Evolutionary conservation across 768 basidiomycete genomes (phyloP).

Genomic region (Tylopilus balloui): DNA sequence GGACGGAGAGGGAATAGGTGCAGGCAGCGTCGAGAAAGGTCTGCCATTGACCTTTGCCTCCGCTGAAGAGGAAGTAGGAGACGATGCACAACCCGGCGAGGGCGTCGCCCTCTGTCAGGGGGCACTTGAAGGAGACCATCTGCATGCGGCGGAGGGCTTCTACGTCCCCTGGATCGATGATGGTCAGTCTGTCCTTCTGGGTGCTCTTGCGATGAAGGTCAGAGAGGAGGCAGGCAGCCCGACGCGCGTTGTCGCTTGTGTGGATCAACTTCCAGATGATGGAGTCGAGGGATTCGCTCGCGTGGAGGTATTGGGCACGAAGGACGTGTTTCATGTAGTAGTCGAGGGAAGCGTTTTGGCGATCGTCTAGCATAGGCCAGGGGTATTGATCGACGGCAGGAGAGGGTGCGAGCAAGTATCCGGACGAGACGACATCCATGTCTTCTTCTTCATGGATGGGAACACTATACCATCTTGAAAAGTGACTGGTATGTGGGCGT

Average conservation of each 20-base stretch:
- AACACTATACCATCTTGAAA: slow-evolving; percentile 21
- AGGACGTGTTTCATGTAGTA: slow-evolving; percentile 63
- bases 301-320: slow-evolving; percentile 65
- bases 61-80: slow-evolving; percentile 73
- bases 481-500: slow-evolving; percentile 28
- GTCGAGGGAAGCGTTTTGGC: slow-evolving; percentile 20
- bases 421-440: slow-evolving; percentile 21
- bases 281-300: slow-evolving; percentile 41
- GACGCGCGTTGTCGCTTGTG: slow-evolving; percentile 42
- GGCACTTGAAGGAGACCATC: slow-evolving; percentile 16
- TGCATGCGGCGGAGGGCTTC: slow-evolving; percentile 26
- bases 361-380: slow-evolving; percentile 11
- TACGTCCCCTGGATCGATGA: slow-evolving; percentile 23
- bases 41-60: slow-evolving; percentile 67
- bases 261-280: slow-evolving; percentile 52
- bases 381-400: slow-evolving; percentile 10
- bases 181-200: slow-evolving; percentile 21
- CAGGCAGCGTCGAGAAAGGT: slow-evolving; percentile 61
- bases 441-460: slow-evolving; percentile 15
- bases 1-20: slow-evolving; percentile 47
- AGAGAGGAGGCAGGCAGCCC: slow-evolving; percentile 61
- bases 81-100: slow-evolving; percentile 75
- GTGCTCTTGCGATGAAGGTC: slow-evolving; percentile 45
- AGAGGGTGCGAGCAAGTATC: slow-evolving; percentile 7
- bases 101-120: slow-evolving; percentile 58